A percentile compares a stretch with the other conserved stretches of the same genome.
Evolutionary conservation across 2,329 filamentous ascomycete species (phyloP).

Genomic region (Neophaeococcomyces mojaviensis): DNA sequence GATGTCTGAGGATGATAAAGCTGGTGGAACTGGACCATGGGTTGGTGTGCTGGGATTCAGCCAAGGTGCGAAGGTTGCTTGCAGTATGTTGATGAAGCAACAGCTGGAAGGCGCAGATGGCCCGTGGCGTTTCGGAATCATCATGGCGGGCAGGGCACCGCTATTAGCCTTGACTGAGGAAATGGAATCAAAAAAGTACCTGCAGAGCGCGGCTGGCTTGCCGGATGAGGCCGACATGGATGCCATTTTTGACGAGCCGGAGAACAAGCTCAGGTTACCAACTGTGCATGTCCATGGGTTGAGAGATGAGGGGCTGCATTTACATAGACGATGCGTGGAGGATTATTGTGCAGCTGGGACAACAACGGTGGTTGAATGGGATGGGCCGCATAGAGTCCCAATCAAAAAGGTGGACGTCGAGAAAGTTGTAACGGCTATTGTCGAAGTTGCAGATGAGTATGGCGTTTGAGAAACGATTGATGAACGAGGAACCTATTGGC

Average conservation of each 20-base stretch:
- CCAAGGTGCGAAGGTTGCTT: slow-evolving; percentile 57
- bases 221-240: slow-evolving; percentile 19
- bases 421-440: slow-evolving; percentile 45
- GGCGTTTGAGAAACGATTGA: slow-evolving; percentile 35
- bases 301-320: slow-evolving; percentile 50
- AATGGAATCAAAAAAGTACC: slow-evolving; percentile 18
- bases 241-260: slow-evolving; percentile 25
- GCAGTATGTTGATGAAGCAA: slow-evolving; percentile 54
- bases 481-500: no score
- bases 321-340: slow-evolving; percentile 50
- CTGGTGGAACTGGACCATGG: slow-evolving; percentile 41
- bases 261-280: slow-evolving; percentile 48
- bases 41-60: slow-evolving; percentile 59
- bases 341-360: slow-evolving; percentile 53
- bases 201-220: slow-evolving; percentile 22
- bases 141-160: slow-evolving; percentile 56
- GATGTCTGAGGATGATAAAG: slow-evolving; percentile 50
- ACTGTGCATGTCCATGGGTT: slow-evolving; percentile 64
- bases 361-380: slow-evolving; percentile 60
- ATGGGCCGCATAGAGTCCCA: slow-evolving; percentile 63
- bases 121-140: slow-evolving; percentile 52
- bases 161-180: slow-evolving; percentile 34
- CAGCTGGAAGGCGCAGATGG: slow-evolving; percentile 39
- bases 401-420: slow-evolving; percentile 61
- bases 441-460: slow-evolving; percentile 45